Evolutionary conservation across 257 asterid genomes (phyloP).

Genomic region (Solanum peruvianum): DNA sequence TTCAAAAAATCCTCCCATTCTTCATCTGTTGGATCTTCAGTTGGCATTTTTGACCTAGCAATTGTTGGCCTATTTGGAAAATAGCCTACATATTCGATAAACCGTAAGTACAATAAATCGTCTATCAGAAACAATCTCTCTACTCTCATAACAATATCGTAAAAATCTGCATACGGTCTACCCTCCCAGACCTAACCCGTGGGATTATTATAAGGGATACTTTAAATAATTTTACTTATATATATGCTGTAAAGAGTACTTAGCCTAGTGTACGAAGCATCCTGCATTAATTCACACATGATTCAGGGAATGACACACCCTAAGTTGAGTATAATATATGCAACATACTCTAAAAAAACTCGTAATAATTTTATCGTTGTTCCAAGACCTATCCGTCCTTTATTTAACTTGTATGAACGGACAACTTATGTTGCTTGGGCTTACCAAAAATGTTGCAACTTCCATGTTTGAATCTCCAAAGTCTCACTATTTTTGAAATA

Average conservation of each 20-base stretch:
- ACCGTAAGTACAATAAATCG: not conserved
- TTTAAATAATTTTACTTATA: not conserved
- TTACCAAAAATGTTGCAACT: not conserved
- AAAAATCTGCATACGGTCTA: not conserved
- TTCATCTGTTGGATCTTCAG: slow-evolving; percentile 39
- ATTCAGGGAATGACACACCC: not conserved
- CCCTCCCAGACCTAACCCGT: not conserved
- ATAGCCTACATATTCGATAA: slow-evolving; percentile 33
- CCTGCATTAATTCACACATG: no score
- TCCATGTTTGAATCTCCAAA: not conserved
- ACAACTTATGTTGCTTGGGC: not conserved
- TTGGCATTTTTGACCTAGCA: slow-evolving; percentile 49
- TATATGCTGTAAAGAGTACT: not conserved
- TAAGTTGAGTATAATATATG: not conserved
- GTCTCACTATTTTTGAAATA: accelerated
- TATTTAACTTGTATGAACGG: not conserved
- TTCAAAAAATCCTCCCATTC: slow-evolving; percentile 24
- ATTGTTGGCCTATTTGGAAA: slow-evolving; percentile 68
- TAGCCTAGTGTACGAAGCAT: no score
- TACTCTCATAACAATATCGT: not conserved
- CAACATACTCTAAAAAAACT: not conserved
- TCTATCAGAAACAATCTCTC: no score
- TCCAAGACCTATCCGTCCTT: not conserved
- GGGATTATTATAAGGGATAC: no score
- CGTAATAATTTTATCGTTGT: not conserved